Evolutionary conservation across 352 stramenopile species (phyloP).

Genomic region (Paralagenidium karlingii): DNA sequence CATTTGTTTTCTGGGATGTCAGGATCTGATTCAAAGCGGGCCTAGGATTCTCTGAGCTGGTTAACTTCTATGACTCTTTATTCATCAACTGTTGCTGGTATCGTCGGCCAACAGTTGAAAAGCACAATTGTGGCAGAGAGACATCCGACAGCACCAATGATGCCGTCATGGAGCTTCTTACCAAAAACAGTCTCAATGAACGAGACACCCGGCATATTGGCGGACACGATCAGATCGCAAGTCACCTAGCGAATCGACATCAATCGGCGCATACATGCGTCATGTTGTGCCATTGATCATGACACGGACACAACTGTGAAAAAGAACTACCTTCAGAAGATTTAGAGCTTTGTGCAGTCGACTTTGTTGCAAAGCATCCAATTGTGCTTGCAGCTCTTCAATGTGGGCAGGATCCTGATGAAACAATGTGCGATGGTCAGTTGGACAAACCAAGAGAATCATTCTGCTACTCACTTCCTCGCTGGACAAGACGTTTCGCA

Average conservation of each 20-base stretch:
- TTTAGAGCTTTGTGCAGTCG: conserved; percentile 73
- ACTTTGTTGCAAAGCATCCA: conserved; percentile 36
- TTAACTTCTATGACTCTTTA: too few relatives aligned
- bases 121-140: conserved; percentile 73
- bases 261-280: background rate
- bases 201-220: conserved; percentile 68
- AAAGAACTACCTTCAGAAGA: conserved; percentile 51
- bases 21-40: too few relatives aligned
- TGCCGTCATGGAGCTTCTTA: conserved; percentile 71
- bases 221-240: conserved; percentile 79
- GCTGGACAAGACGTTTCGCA: conserved; percentile 50
- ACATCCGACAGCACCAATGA: conserved; percentile 66
- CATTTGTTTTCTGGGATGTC: too few relatives aligned
- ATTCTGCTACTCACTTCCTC: conserved; percentile 18
- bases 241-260: conserved; percentile 9
- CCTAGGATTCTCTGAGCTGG: too few relatives aligned
- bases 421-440: background rate
- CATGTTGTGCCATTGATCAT: background rate
- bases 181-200: conserved; percentile 68
- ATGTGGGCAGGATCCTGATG: conserved; percentile 26
- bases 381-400: conserved; percentile 30
- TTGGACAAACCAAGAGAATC: background rate
- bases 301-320: background rate
- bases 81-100: too few relatives aligned
- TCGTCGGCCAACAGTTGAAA: conserved; percentile 71